Percentiles rank a stretch among this genome's conserved stretches.
Conservation (phyloP, 257 asterid genomes). For the Datura wrightii region DNA sequence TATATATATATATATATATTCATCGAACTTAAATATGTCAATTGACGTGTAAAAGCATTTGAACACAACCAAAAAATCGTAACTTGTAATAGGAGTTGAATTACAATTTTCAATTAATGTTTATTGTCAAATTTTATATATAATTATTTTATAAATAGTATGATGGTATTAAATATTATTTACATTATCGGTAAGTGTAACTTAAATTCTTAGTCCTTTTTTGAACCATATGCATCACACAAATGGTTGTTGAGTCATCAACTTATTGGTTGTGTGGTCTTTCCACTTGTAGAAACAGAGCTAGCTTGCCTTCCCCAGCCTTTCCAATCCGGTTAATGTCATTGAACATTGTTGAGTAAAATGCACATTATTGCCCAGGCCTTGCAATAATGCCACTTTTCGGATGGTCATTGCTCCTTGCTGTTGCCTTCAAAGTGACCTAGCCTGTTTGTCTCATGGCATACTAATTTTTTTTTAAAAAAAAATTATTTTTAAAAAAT, state of each 20-base stretch:
- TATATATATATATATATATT: no score
- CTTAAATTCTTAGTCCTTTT: not conserved
- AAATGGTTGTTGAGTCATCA: conserved; percentile 53
- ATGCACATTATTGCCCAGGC: conserved; percentile 42
- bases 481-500: no score
- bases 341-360: conserved; percentile 38
- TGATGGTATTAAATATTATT: no score
- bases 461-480: not conserved
- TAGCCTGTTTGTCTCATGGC: not conserved
- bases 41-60: no score
- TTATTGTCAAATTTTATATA: no score
- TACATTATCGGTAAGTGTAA: no score
- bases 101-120: no score
- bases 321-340: conserved; percentile 40
- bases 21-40: no score
- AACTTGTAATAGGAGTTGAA: no score
- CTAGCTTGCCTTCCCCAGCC: conserved; percentile 39
- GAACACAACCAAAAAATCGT: no score
- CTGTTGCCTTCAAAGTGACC: not conserved
- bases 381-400: conserved; percentile 36
- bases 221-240: conserved; percentile 29
- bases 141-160: no score
- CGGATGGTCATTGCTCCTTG: not conserved
- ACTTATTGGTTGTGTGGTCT: conserved; percentile 35
- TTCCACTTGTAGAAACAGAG: conserved; percentile 45